Evolutionary conservation across 108 stramenopile genomes (phyloP), one percentile per base, ranked within the genome.

Genomic region (Skeletonema grethae): DNA sequence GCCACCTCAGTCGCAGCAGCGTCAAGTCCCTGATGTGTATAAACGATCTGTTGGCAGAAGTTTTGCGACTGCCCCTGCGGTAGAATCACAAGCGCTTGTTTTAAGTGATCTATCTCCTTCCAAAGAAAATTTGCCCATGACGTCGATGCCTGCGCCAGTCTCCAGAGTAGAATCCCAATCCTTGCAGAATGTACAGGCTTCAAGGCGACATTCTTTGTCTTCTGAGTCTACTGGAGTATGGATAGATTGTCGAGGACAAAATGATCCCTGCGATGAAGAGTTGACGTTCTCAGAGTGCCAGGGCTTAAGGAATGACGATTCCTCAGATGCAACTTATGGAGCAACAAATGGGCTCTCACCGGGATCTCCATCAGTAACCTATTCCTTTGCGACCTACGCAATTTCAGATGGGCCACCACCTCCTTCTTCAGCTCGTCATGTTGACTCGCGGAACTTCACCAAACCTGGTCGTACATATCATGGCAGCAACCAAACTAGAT

Each of bases 221-320:
- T 22, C 50, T 22, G 50, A 53, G 50, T 53, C 50, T 20, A 53
- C 50, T 53, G 50, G 50, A 24, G 50, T 53, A 24, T 53, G 50
- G 50, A 53, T 53, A 53, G 22, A 53, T 22, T 53, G 50, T 6
- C 50, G 22, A 22, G 7, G 22, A 16, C 50, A 53, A 53, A 9
- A 22, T 53, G 50, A 53, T 24, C 50, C 50, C 22, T 53, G 50
- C 16, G 50, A 53, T 53, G 50, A 53, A n/a, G 50, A 53, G 7
- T 53, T 53, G 50, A 53, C 50, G 22, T 53, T 22, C 22, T 53
- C 50, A 9, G 50, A 53, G 20, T 53, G 50, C n/a, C 18, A 7
- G 8, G 18, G 18, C 22, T 15, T 24, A 0, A 53, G 22, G 22
- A 22, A 22, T 22, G 50, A 53, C 20, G 50, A 53, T 9, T 53